Conservation (phyloP, 139 green algal species). For the Tetradesmus lagerheimii region DNA sequence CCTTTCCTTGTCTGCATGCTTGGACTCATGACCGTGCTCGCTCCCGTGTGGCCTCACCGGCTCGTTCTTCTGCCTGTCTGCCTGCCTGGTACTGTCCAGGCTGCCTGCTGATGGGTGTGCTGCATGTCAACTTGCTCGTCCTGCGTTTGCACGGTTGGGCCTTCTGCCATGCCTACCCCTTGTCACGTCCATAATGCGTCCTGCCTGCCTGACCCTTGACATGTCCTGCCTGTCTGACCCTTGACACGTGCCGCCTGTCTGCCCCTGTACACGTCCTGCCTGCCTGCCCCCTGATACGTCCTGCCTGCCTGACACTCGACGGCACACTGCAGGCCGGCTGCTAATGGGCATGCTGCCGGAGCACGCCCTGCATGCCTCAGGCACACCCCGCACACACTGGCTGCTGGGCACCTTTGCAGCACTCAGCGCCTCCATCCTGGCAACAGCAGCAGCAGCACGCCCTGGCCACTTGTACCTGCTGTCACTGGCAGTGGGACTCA, state of each 20-base stretch:
- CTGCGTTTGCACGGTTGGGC: no score
- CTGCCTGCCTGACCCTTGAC: no score
- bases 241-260: no score
- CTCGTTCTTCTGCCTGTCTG: not conserved
- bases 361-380: constrained; percentile 53
- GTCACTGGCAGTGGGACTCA: constrained; percentile 66
- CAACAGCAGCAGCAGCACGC: constrained; percentile 1
- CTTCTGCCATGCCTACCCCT: no score
- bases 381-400: constrained; percentile 64
- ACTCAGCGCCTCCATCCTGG: constrained; percentile 28
- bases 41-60: no score
- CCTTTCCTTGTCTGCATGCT: no score
- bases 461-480: constrained; percentile 63
- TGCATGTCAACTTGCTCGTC: constrained; percentile 42
- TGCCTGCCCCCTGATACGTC: not conserved
- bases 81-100: constrained; percentile 41
- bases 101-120: constrained; percentile 66
- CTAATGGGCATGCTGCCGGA: constrained; percentile 67
- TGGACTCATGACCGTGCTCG: no score
- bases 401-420: constrained; percentile 40
- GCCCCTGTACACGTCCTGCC: no score
- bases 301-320: not conserved
- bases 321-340: constrained; percentile 38
- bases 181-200: no score
- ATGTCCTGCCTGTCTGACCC: no score